Base-by-base conservation (phyloP, 1,284 basidiomycete genomes). In the Pulveroboletus sp. region DNA sequence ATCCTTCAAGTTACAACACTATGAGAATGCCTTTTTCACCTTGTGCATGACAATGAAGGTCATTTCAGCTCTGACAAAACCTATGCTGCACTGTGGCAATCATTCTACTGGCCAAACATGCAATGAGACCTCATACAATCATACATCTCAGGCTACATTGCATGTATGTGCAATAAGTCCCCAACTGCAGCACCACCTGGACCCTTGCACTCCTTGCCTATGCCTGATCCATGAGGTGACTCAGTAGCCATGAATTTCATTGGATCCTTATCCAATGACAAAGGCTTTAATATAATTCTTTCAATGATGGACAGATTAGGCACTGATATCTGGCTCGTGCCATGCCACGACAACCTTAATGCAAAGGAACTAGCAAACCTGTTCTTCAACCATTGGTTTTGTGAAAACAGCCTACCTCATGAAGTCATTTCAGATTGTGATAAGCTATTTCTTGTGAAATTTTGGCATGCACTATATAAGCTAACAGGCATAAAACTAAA, bases 291-390 rank as follows among this genome's bases (percentile, higher is more conserved):
- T 26, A 61, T 43, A 2, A 74, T 83, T 8, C 51, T 77, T 0
- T 77, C 80, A 0, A 67, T 81, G 1, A 78, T 77, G 0, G 74
- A 78, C 56, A 50, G 73, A 0, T 60, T 81, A 0, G 69, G 74
- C 4, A 73, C 77, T 22, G 66, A 75, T 35, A 58, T 77, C 0
- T 53, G 64, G 4, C 65, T 82, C 7, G 63, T 76, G 1, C 71
- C 77, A 0, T 64, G 65, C 5, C 29, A 31, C 29, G 29, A 31
- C 29, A 31, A 7, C 29, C 29, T 31, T 12, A 31, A 7, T 12
- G 12, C 12, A 12, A 31, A 31, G 8, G 8, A 31, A 31, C 29
- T 31, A 7, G 12, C 29, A 8, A 12, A 46, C 54, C 26, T 54
- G 0, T 54, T 54, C 5, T 54, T 54, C 9, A 2, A 36, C 9